A percentile compares a stretch with the other conserved stretches of the same genome.
Evolutionary conservation across 805 yeast species (phyloP).

Genomic region (Candida succiphila): DNA sequence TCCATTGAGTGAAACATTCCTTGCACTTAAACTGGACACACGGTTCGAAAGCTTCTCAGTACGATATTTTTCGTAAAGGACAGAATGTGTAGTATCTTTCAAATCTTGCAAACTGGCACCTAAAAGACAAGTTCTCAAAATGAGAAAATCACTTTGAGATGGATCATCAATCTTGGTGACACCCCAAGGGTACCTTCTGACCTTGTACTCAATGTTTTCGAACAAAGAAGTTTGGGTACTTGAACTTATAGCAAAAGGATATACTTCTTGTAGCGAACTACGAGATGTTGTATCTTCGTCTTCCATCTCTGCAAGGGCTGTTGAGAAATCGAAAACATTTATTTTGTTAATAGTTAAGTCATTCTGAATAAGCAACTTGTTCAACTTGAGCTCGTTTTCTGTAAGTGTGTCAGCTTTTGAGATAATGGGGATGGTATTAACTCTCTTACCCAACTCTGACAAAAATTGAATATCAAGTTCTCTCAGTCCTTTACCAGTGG

Average conservation of each 20-base stretch:
- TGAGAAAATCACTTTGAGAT: constrained; percentile 66
- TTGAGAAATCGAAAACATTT: constrained; percentile 19
- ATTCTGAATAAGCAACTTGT: constrained; percentile 35
- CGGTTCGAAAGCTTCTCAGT: constrained; percentile 31
- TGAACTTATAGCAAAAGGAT: constrained; percentile 91
- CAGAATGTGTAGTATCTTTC: constrained; percentile 62
- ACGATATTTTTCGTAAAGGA: constrained; percentile 72
- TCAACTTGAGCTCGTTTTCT: constrained; percentile 33
- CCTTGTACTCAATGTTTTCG: constrained; percentile 67
- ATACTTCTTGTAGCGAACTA: constrained; percentile 11
- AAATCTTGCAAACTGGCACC: constrained; percentile 77
- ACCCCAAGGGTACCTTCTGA: constrained; percentile 84
- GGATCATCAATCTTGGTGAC: constrained; percentile 76
- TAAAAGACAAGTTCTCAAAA: constrained; percentile 63
- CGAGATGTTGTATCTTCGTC: constrained; percentile 13
- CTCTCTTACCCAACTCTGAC: constrained; percentile 56
- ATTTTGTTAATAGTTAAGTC: constrained; percentile 22
- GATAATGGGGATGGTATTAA: constrained; percentile 74
- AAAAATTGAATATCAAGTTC: constrained; percentile 65
- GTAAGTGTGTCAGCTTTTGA: constrained; percentile 73
- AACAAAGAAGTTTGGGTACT: constrained; percentile 60
- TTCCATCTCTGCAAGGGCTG: constrained; percentile 19
- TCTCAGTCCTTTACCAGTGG: constrained; percentile 53
- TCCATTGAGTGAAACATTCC: too few species aligned
- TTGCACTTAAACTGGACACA: too few species aligned